These are phyloP conservation scores for Ceratocystis variospora DNA, from an alignment of 2,329 filamentous ascomycete genomes.

Conservation along the genomic window DNA sequence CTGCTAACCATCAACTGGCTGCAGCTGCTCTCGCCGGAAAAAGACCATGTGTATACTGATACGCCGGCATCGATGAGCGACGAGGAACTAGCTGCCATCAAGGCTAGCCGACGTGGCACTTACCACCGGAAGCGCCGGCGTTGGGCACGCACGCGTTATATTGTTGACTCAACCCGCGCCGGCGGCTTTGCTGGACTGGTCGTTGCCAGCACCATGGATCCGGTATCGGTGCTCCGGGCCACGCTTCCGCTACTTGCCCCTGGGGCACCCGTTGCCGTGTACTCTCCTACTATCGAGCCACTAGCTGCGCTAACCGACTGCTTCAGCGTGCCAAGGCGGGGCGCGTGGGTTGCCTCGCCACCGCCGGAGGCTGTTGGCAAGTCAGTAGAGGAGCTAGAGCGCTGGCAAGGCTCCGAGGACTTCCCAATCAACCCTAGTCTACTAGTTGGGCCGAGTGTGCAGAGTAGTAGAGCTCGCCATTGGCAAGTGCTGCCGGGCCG, in stretches of 20 bases:
- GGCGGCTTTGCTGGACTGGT: slow-evolving; percentile 76
- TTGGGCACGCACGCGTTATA: slow-evolving; percentile 57
- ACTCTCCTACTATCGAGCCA: slow-evolving; percentile 67
- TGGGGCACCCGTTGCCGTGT: slow-evolving; percentile 73
- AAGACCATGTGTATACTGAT: slow-evolving; percentile 59
- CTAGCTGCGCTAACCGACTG: slow-evolving; percentile 65
- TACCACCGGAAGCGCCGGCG: slow-evolving; percentile 82
- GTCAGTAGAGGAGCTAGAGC: slow-evolving; percentile 37
- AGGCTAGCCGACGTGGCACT: slow-evolving; percentile 66
- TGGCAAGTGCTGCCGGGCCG: slow-evolving; percentile 89
- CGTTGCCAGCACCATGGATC: slow-evolving; percentile 71
- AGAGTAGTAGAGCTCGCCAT: slow-evolving; percentile 61
- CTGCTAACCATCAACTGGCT: slow-evolving; percentile 83
- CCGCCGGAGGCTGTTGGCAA: slow-evolving; percentile 34
- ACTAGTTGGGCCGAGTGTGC: slow-evolving; percentile 63
- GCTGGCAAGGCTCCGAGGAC: slow-evolving; percentile 50
- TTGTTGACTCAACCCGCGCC: slow-evolving; percentile 59
- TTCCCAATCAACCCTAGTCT: slow-evolving; percentile 82
- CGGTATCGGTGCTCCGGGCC: slow-evolving; percentile 58
- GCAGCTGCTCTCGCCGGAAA: slow-evolving; percentile 64
- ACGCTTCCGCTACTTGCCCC: slow-evolving; percentile 68
- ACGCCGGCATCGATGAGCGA: slow-evolving; percentile 47
- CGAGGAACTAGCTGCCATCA: slow-evolving; percentile 53
- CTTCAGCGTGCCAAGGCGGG: slow-evolving; percentile 67
- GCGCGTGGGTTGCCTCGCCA: slow-evolving; percentile 52